Conservation (phyloP, 2,329 filamentous ascomycete species). For the Beauveria caledonica region DNA sequence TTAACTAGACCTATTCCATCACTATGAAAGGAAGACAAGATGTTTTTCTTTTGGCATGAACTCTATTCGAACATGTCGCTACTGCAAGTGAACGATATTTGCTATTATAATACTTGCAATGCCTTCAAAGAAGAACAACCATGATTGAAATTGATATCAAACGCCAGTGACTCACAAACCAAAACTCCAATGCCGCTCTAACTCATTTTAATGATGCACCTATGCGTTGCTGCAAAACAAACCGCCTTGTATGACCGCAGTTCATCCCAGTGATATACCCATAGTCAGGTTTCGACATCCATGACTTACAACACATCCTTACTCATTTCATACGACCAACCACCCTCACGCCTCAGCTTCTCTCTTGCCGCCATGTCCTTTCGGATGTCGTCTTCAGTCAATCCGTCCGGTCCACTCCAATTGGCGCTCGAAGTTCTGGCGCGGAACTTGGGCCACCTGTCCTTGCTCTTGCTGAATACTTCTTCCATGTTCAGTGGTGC, state of each 20-base stretch:
- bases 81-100: background rate
- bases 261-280: background rate
- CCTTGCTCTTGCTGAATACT: constrained; percentile 85
- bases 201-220: background rate
- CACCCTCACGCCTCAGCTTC: constrained; percentile 71
- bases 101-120: background rate
- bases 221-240: constrained; percentile 3
- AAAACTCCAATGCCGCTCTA: constrained; percentile 4
- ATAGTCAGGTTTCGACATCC: background rate
- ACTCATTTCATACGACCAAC: constrained; percentile 66
- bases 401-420: constrained; percentile 72
- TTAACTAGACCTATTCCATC: no score
- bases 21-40: no score
- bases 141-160: background rate
- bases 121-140: background rate
- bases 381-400: constrained; percentile 82
- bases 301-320: constrained; percentile 33
- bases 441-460: constrained; percentile 78
- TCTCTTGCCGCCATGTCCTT: constrained; percentile 74
- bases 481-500: constrained; percentile 90
- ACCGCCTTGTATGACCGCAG: background rate
- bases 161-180: constrained; percentile 5
- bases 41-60: no score
- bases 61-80: background rate
- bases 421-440: constrained; percentile 89